Base-by-base conservation (phyloP, 2,329 filamentous ascomycete species). In the Arthrobotrys iridis region DNA sequence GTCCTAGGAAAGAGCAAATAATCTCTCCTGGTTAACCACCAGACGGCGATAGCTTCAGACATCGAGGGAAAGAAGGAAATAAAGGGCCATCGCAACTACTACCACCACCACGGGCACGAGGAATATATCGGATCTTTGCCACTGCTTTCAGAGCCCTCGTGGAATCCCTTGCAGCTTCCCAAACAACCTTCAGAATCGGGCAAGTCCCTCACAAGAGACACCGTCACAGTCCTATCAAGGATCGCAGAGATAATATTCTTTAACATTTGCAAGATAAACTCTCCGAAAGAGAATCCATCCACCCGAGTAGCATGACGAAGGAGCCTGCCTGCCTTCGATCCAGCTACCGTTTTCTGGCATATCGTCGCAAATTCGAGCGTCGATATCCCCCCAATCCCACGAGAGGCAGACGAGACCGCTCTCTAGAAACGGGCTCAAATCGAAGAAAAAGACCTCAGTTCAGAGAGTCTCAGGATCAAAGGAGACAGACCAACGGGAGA, bases 291-390 rank as follows among this genome's bases (percentile, higher is more conserved):
- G 52, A 60, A 26, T 45, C 43, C 10, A 60, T 66, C 48, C 58
- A 71, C 24, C 58, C 40, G 66, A 63, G 52, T 62, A 74, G 68
- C 62, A 74, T 74, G 68, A 74, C 68, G 60, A 48, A 37, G 41
- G 60, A 30, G 52, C 43, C 58, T 65, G 48, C 33, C 30, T 62
- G 41, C 24, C 59, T 74, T 74, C 70, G 30, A 55, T 30, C 55
- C 45, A 66, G 52, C 55, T 66, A 66, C 68, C 60, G 52, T 57
- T 60, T 74, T 74, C 62, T 50, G 70, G 59, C 35, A 66, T 67
- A 74, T 85, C 37, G 86, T 86, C 77, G 81, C 80, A 5, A 80
- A 81, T 4, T 84, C 84, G 2, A 84, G 80, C 52, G 78, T 82
- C 11, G 84, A 80, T 2, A 83, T 86, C 22, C 68, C 84, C 86